These are phyloP conservation scores for Fusarium sp. DNA, from an alignment of 2,329 filamentous ascomycete species.

Conservation along the genomic window DNA sequence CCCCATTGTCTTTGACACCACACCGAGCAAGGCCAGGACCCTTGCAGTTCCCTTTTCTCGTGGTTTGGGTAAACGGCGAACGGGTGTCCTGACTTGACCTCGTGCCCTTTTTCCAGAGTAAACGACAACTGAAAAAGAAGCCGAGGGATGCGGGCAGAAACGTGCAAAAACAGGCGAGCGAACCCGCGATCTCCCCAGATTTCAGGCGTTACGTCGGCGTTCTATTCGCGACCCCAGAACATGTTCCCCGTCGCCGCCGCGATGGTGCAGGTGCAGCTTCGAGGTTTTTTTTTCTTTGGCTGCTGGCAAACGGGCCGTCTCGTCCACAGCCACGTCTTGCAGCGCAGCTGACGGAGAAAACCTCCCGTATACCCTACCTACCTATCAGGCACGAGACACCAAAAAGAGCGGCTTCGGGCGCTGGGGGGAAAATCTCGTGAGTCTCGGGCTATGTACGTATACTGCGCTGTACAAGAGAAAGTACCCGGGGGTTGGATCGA, in stretches of 20 bases:
- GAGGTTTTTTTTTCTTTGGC: not conserved
- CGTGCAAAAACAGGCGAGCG: not conserved
- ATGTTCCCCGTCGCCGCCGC: not conserved
- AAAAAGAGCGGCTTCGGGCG: slow-evolving; percentile 12
- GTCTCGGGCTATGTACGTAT: slow-evolving; percentile 6
- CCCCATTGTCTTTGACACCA: slow-evolving; percentile 29
- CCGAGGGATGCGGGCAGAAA: slow-evolving; percentile 1
- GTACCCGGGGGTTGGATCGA: slow-evolving; percentile 11
- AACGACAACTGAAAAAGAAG: not conserved
- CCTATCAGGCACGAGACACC: not conserved
- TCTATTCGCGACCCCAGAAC: not conserved
- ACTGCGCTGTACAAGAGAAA: not conserved
- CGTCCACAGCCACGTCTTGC: slow-evolving; percentile 13
- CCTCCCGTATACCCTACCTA: slow-evolving; percentile 13
- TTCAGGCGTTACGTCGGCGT: slow-evolving; percentile 3
- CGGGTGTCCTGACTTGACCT: slow-evolving; percentile 15
- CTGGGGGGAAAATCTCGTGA: slow-evolving; percentile 7
- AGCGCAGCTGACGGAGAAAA: slow-evolving; percentile 13
- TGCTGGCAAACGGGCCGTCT: slow-evolving; percentile 36
- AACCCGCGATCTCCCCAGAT: slow-evolving; percentile 1
- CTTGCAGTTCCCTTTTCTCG: not conserved
- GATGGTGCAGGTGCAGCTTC: not conserved
- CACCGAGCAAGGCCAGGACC: slow-evolving; percentile 13
- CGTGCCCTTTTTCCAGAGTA: slow-evolving; percentile 14
- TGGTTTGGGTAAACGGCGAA: slow-evolving; percentile 3